Conservation (phyloP, 202 grass and related monocot genomes). For the Carex arenaria region DNA sequence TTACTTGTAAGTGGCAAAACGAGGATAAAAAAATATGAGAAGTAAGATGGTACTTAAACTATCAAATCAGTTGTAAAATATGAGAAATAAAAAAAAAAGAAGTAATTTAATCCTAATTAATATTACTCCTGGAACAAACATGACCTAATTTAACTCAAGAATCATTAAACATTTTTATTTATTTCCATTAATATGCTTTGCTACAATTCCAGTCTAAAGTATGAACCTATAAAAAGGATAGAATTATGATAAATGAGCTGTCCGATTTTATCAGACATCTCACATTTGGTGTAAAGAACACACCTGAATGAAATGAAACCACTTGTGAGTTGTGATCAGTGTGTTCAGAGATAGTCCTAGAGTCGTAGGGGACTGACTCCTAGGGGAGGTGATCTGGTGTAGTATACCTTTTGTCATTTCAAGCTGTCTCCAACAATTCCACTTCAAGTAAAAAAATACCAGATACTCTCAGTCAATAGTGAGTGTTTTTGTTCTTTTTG, state of each 20-base stretch:
- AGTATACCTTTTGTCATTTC: constrained; percentile 16
- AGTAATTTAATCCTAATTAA: too few species aligned
- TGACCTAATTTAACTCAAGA: too few species aligned
- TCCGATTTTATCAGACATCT: not conserved
- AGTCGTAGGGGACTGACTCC: not conserved
- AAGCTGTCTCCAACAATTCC: constrained; percentile 27
- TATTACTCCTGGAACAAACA: too few species aligned
- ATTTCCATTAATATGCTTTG: too few species aligned
- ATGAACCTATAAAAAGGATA: too few species aligned
- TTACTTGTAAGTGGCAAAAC: too few species aligned
- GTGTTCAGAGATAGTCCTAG: not conserved
- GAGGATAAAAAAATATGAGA: too few species aligned
- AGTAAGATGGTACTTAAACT: too few species aligned
- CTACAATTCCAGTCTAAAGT: too few species aligned
- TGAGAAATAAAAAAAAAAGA: too few species aligned
- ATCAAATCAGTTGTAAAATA: too few species aligned
- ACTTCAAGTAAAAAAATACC: constrained; percentile 7
- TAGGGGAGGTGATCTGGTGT: not conserved
- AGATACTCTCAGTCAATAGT: not conserved
- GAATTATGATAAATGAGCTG: not conserved
- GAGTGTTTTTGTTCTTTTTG: constrained; percentile 17
- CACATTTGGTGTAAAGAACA: not conserved
- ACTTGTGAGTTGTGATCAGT: not conserved
- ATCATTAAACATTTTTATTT: too few species aligned
- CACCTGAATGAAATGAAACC: not conserved